Evolutionary conservation across 1,284 basidiomycete species (phyloP), one percentile per base, ranked within the genome.

Genomic region (Phellopilus nigrolimitatus): DNA sequence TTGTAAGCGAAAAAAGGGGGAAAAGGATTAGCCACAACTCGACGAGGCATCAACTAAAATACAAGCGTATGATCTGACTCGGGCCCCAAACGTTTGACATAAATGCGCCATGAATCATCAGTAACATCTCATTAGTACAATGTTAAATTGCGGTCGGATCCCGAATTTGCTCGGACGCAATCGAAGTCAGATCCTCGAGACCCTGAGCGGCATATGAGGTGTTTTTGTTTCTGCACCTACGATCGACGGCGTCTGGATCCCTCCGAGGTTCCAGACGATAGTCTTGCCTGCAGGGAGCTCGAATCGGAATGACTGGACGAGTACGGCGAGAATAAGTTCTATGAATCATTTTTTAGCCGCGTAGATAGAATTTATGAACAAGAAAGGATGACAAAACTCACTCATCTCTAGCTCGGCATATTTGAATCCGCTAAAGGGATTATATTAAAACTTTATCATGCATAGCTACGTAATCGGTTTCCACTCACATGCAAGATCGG

Each of bases 401-500:
- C 65, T 68, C 63, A 68, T 67, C 52, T 68, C 67, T 13, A 68
- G 52, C 48, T 66, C 61, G 4, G 67, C 62, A 51, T 67, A 67
- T 50, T 64, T 66, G 59, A 66, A 68, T 4, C 66, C 66, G 25
- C 66, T 68, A 51, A 5, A 28, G 37, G 13, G 12, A 12, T 30
- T 6, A 6, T 12, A 30, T 30, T n/a, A n/a, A n/a, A n/a, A n/a
- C n/a, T n/a, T n/a, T n/a, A n/a, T n/a, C n/a, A n/a, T n/a, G n/a
- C n/a, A n/a, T n/a, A n/a, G n/a, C n/a, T n/a, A n/a, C n/a, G n/a
- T n/a, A n/a, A n/a, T n/a, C n/a, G n/a, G 27, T 12, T 9, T n/a
- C n/a, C n/a, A 59, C 64, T 46, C 30, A 67, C 65, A 69, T 66
- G 64, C 68, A 69, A 3, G 63, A 53, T 17, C 66, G 53, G 34